Percentiles rank a stretch among this genome's conserved stretches.
Conservation (phyloP, 345 rosid genomes). For the Hevea brasiliensis region DNA sequence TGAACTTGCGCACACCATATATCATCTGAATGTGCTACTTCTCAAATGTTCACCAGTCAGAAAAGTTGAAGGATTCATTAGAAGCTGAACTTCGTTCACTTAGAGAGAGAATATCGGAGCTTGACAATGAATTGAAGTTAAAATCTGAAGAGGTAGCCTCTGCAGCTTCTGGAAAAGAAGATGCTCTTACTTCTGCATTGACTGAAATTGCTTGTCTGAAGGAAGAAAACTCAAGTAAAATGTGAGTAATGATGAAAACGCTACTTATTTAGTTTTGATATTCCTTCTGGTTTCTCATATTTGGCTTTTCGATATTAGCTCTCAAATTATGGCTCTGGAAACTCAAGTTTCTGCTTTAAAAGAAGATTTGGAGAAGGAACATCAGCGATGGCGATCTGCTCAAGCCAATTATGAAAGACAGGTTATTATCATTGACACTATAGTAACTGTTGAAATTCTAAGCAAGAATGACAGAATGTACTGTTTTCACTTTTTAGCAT, state of each 20-base stretch:
- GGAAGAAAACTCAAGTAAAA: conserved; percentile 65
- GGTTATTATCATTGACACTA: conserved; percentile 39
- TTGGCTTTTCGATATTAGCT: conserved; percentile 45
- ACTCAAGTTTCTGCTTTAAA: conserved; percentile 58
- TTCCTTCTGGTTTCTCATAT: conserved; percentile 18
- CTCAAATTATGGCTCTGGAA: conserved; percentile 66
- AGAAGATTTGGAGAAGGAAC: conserved; percentile 69
- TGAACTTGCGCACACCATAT: neutral
- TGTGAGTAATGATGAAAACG: conserved; percentile 36
- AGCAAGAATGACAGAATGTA: neutral
- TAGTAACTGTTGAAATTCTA: neutral
- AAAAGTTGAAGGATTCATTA: conserved; percentile 58
- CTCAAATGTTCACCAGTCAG: conserved; percentile 48
- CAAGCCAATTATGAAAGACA: conserved; percentile 95
- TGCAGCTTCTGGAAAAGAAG: conserved; percentile 66
- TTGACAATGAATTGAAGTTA: conserved; percentile 61
- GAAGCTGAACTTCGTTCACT: conserved; percentile 73
- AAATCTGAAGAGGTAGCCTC: conserved; percentile 70
- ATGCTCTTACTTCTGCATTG: conserved; percentile 60
- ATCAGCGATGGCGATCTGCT: conserved; percentile 73
- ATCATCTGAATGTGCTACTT: neutral
- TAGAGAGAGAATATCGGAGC: conserved; percentile 65
- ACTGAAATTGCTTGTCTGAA: conserved; percentile 67
- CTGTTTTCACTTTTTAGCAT: neutral
- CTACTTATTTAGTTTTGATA: conserved; percentile 2